Base-by-base conservation (phyloP, 495 filamentous ascomycete genomes). In the Cryomyces antarcticus region DNA sequence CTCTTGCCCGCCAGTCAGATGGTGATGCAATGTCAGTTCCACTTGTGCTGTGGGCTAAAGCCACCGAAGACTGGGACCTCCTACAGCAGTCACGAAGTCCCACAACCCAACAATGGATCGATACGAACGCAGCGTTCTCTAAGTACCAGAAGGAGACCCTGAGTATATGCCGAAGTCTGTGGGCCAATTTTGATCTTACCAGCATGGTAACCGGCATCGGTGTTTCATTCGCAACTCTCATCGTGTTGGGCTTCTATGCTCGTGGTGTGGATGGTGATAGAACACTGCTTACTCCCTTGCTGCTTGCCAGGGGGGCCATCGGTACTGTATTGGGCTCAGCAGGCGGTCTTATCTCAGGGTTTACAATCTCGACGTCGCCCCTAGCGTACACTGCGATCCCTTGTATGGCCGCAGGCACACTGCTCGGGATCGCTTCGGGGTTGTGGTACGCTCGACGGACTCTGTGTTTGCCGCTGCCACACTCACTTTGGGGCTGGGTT, bases 121-220 rank as follows among this genome's bases (percentile, higher is more conserved):
- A 61, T 4, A 61, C 64, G 28, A 82, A 76, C 52, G 50, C 66
- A 3, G 68, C 73, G 1, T 88, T 80, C 51, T 67, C 72, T 11
- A 65, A 66, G 2, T 94, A 92, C 51, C 82, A 95, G 53, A 61
- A 65, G 34, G 75, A 82, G 52, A 92, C 77, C 10, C 64, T 97
- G 29, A 67, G 73, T 31, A 65, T 82, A n/a, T 96, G 79, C 63
- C 82, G 82, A 51, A 66, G 65, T 24, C 67, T 95, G 27, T 97
- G 89, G 89, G 84, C 92, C 7, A 69, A 77, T 28, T 97, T 96
- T 53, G 81, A 96, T 56, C 62, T 93, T 33, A 66, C 71, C 1
- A 82, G 78, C 53, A 97, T 97, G 86, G 46, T 75, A 7, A 56
- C 80, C 38, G 89, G 89, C 13, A 74, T 95, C 45, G 52, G 50